Conservation (phyloP, 345 rosid species). For the Trapa bicornis region DNA sequence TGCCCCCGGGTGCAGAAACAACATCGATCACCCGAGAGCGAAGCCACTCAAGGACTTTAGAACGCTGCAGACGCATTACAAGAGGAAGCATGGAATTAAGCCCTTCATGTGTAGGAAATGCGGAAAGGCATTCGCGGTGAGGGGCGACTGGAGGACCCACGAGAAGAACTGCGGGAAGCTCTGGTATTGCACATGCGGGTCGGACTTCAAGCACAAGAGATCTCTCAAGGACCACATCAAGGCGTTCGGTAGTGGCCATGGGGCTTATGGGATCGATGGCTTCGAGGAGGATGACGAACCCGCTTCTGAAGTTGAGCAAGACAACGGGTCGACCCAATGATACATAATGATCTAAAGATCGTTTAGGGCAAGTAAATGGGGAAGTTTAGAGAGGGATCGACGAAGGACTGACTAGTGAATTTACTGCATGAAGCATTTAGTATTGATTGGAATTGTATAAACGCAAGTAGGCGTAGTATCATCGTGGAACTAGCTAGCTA, state of each 20-base stretch:
- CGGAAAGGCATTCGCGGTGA: conserved; percentile 54
- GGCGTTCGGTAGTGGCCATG: conserved; percentile 46
- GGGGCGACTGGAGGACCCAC: conserved; percentile 70
- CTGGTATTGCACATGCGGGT: conserved; percentile 52
- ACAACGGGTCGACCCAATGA: conserved; percentile 13
- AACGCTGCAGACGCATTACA: conserved; percentile 68
- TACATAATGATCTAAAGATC: not conserved
- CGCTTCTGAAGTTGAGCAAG: conserved; percentile 44
- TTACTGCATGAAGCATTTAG: not conserved
- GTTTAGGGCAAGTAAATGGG: not conserved
- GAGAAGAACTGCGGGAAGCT: conserved; percentile 65
- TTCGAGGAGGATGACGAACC: conserved; percentile 54
- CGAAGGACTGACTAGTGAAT: not conserved
- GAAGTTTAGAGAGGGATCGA: not conserved
- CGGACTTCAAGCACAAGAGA: conserved; percentile 55
- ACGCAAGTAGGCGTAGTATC: not conserved
- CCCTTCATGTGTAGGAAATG: conserved; percentile 68
- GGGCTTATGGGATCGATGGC: conserved; percentile 35
- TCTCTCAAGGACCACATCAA: conserved; percentile 51
- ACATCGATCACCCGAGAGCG: conserved; percentile 59
- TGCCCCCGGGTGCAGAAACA: conserved; percentile 53
- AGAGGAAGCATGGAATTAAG: conserved; percentile 59
- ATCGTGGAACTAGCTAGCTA: no score
- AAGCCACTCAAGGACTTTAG: conserved; percentile 62
- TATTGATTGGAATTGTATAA: not conserved